Evolutionary conservation across 2,329 filamentous ascomycete species (phyloP), one percentile per base, ranked within the genome.

Genomic region (Aspergillus sp.): DNA sequence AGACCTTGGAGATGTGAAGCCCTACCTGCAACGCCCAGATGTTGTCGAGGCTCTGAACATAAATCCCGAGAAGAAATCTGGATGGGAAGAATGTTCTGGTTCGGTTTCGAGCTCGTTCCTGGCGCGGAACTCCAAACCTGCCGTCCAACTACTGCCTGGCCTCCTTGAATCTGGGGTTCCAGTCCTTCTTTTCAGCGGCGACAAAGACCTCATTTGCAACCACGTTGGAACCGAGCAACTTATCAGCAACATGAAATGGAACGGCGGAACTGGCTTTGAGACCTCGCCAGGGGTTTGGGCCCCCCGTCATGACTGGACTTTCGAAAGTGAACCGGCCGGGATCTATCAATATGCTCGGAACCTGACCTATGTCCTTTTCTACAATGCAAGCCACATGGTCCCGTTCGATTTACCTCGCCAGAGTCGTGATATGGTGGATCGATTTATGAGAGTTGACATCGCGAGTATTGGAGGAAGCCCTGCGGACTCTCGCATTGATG

Each of bases 321-420:
- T 98, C 66, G 95, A 98, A 75, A 91, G 89, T 62, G 86, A 96
- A 67, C 80, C 86, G 1, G 93, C 93, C 3, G 95, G 95, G 24
- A 91, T 96, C 71, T 99, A 94, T 82, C 96, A 99, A 76, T 87
- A 92, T 73, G 94, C 95, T 1, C 88, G 96, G 65, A 99, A 99
- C 77, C 79, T 99, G 62, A 97, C 95, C 0, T 99, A 99, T 72
- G 88, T 99, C 32, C 83, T 96, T 46, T 96, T 98, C 78, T 91
- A 96, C 81, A 96, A 99, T 75, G 88, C 92, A 16, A 96, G 91
- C 53, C 95, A 99, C 77, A 99, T 99, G 95, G 95, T 99, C 1
- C 96, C 95, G 0, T 98, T 95, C 71, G 94, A 99, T 76, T 90
- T 90, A 68, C 89, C 94, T 1, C 87, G 92, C 52, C 89, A 92